Percentiles rank a stretch among this genome's conserved stretches.
Evolutionary conservation across 2,329 filamentous ascomycete species (phyloP).

Genomic region (Colletotrichum caudatum): DNA sequence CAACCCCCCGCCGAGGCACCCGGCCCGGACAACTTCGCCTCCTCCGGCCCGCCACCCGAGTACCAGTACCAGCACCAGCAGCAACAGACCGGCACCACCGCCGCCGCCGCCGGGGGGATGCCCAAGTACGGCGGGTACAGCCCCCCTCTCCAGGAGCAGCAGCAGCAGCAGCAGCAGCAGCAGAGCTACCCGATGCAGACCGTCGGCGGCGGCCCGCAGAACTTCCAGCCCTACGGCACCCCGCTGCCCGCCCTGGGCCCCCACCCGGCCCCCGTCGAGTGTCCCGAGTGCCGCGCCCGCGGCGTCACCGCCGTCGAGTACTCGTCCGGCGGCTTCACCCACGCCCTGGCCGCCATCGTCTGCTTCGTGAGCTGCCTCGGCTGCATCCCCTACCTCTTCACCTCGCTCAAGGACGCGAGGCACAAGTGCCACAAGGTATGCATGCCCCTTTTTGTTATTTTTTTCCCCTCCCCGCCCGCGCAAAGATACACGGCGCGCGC

Average conservation of each 20-base stretch:
- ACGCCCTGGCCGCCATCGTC: constrained; percentile 42
- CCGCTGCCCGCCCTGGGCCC: constrained; percentile 42
- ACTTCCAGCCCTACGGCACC: constrained; percentile 40
- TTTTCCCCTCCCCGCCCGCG: too few relatives aligned
- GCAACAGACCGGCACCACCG: constrained; percentile 19
- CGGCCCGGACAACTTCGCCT: constrained; percentile 12
- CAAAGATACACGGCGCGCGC: neutral
- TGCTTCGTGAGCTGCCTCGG: constrained; percentile 44
- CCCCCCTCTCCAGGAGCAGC: constrained; percentile 14
- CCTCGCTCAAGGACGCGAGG: constrained; percentile 43
- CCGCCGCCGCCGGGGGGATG: constrained; percentile 11
- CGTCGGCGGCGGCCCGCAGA: constrained; percentile 25
- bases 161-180: constrained; percentile 23
- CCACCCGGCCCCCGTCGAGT: constrained; percentile 42
- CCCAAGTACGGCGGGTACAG: constrained; percentile 36
- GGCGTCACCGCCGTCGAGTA: constrained; percentile 44
- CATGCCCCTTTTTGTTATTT: neutral
- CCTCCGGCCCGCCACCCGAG: constrained; percentile 16
- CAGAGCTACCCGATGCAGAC: constrained; percentile 11
- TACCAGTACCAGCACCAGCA: constrained; percentile 19
- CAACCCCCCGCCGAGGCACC: constrained; percentile 11
- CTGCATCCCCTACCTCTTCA: constrained; percentile 45
- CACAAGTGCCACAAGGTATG: constrained; percentile 44
- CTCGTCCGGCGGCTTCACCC: constrained; percentile 44
- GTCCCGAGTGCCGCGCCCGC: constrained; percentile 44